Percentiles rank a stretch among this genome's conserved stretches.
phyloP scores from a whole-genome alignment of 2,329 filamentous ascomycete genomes.

The Hypomyces rosellus region DNA sequence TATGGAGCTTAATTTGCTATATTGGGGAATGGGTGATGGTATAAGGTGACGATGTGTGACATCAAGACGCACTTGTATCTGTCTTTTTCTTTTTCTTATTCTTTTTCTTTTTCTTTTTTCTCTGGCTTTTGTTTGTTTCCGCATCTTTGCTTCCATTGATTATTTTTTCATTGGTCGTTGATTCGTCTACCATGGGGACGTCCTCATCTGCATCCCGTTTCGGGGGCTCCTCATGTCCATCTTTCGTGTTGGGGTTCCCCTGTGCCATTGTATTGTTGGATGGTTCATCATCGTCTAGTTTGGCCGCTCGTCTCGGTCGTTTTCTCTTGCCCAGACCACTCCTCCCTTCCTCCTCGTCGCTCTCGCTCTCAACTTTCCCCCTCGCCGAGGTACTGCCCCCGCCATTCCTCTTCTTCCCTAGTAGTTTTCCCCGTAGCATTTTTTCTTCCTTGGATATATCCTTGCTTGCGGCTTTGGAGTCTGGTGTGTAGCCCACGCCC shows the following conservation, averaged over 20 bases:
- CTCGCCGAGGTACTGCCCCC: neutral
- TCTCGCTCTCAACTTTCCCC: slow-evolving; percentile 25
- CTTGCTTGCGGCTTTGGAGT: slow-evolving; percentile 17
- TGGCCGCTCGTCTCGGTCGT: neutral
- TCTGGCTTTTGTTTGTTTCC: too few relatives aligned
- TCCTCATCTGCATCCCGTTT: slow-evolving; percentile 17
- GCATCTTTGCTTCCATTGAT: too few relatives aligned
- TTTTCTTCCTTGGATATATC: slow-evolving; percentile 21
- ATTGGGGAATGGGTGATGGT: too few relatives aligned
- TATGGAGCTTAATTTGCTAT: too few relatives aligned
- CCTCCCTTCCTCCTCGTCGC: slow-evolving; percentile 15
- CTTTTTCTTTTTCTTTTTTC: slow-evolving; percentile 19
- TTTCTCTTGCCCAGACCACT: slow-evolving; percentile 1
- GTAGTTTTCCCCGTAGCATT: slow-evolving; percentile 25
- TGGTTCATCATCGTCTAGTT: slow-evolving; percentile 1
- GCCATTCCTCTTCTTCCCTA: slow-evolving; percentile 18
- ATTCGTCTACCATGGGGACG: too few relatives aligned
- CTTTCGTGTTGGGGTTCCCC: neutral
- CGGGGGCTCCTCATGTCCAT: neutral
- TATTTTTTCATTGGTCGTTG: too few relatives aligned
- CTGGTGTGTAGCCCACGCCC: slow-evolving; percentile 35
- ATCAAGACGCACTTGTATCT: neutral
- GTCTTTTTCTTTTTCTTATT: neutral
- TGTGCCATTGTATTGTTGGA: neutral
- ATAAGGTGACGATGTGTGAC: too few relatives aligned